Percentiles rank a stretch among this genome's conserved stretches.
These are phyloP conservation scores for Ascocoryne sarcoides DNA, from an alignment of 2,329 filamentous ascomycete genomes.

Conservation along the genomic window DNA sequence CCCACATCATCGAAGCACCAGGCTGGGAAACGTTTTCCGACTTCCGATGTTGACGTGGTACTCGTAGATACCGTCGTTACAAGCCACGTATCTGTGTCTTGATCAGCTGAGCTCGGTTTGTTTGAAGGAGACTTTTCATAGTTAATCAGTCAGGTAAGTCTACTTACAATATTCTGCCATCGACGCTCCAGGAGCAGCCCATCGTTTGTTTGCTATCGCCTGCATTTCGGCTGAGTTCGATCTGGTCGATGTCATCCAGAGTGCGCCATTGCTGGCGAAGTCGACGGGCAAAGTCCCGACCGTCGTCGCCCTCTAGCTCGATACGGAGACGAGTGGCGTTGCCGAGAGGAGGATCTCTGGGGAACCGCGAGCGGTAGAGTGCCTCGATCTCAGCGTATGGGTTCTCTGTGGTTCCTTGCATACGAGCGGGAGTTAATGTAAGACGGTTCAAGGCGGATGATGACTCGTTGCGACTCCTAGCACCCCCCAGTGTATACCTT, in stretches of 20 bases:
- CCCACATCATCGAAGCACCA: constrained; percentile 44
- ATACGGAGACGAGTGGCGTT: constrained; percentile 20
- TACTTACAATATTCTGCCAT: constrained; percentile 51
- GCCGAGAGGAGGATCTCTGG: constrained; percentile 16
- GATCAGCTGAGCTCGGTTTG: neutral
- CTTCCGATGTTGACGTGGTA: constrained; percentile 55
- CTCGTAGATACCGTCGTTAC: constrained; percentile 69
- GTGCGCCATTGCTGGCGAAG: constrained; percentile 23
- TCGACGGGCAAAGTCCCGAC: constrained; percentile 26
- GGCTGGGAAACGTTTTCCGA: constrained; percentile 50
- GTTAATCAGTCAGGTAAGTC: neutral
- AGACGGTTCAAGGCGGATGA: constrained; percentile 21
- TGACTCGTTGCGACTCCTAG: constrained; percentile 17
- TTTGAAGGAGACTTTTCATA: constrained; percentile 2
- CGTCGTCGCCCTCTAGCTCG: constrained; percentile 22
- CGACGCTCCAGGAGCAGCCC: constrained; percentile 53
- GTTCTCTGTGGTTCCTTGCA: constrained; percentile 15
- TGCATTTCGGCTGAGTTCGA: constrained; percentile 19
- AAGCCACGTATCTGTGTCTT: constrained; percentile 56
- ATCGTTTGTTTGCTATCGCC: constrained; percentile 45
- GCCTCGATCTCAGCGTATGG: constrained; percentile 36
- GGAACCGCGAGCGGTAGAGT: constrained; percentile 31
- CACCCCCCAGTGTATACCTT: constrained; percentile 8
- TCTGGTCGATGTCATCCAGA: constrained; percentile 11
- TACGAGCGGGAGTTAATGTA: constrained; percentile 14